Conservation (phyloP, 108 stramenopile genomes). For the Pseudonitzschia pungens region DNA sequence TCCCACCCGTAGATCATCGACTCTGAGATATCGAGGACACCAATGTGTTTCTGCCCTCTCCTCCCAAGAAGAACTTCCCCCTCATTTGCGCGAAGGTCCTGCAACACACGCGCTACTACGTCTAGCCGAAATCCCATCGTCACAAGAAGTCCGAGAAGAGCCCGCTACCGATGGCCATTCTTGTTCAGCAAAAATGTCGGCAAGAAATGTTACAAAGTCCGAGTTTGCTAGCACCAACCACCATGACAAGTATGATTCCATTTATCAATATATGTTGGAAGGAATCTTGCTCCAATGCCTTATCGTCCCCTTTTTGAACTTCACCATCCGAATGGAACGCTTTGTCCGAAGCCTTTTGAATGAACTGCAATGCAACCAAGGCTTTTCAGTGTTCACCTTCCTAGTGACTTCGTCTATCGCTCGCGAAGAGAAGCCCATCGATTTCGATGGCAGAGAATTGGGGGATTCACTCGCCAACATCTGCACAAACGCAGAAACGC, state of each 20-base stretch:
- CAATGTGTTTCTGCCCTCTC: neutral
- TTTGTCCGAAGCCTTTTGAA: neutral
- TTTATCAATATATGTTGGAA: neutral
- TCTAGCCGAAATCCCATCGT: neutral
- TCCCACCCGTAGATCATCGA: neutral
- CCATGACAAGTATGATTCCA: neutral
- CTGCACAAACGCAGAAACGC: neutral
- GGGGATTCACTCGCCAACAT: neutral
- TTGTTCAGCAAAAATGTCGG: neutral
- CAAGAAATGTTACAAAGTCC: neutral
- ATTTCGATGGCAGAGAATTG: neutral
- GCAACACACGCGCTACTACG: neutral
- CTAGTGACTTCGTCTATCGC: neutral
- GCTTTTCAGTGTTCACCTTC: neutral
- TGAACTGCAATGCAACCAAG: neutral
- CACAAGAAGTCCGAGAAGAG: slow-evolving; percentile 5
- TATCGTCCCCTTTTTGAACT: neutral
- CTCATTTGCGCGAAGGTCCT: neutral
- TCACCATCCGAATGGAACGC: slow-evolving; percentile 10
- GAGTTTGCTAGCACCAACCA: neutral
- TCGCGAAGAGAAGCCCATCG: neutral
- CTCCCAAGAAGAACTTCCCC: neutral
- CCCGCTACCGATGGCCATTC: neutral
- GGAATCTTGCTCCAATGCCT: neutral
- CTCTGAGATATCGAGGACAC: slow-evolving; percentile 1